Evolutionary conservation across 2,329 filamentous ascomycete species (phyloP).

Genomic region (Pseudogymnoascus sp.): DNA sequence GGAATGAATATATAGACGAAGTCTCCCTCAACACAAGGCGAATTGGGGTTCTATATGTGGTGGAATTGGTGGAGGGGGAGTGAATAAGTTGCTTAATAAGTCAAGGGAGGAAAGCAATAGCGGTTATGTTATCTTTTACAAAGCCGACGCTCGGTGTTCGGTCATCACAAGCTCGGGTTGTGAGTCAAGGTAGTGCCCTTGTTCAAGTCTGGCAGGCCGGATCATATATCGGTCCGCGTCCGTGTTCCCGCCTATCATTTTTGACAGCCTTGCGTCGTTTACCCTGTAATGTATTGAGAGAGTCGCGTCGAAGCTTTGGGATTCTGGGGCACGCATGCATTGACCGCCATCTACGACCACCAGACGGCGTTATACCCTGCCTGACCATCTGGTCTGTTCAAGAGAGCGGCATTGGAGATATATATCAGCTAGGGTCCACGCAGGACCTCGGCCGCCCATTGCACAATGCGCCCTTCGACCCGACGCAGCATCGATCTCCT

Average conservation of each 20-base stretch:
- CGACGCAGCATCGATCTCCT: not conserved
- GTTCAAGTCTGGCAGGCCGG: not conserved
- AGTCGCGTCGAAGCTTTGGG: slow-evolving; percentile 3
- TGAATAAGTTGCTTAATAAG: not conserved
- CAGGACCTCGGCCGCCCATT: not conserved
- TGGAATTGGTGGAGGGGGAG: not conserved
- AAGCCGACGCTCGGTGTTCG: slow-evolving; percentile 6
- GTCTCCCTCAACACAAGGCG: not conserved
- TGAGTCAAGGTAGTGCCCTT: slow-evolving; percentile 6
- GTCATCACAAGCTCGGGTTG: slow-evolving; percentile 6
- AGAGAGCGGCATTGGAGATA: not conserved
- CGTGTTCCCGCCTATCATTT: not conserved
- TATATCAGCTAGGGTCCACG: not conserved
- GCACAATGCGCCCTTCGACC: not conserved
- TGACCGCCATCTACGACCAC: slow-evolving; percentile 3
- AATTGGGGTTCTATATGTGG: not conserved
- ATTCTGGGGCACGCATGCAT: not conserved
- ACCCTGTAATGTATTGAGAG: not conserved
- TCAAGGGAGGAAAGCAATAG: not conserved
- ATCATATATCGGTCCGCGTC: not conserved
- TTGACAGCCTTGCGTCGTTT: slow-evolving; percentile 2
- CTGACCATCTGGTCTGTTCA: not conserved
- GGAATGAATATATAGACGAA: slow-evolving; percentile 6
- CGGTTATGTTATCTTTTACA: slow-evolving; percentile 9
- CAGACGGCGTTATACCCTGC: slow-evolving; percentile 4